Conservation (phyloP, 495 filamentous ascomycete species). For the Oleoguttula mirabilis region DNA sequence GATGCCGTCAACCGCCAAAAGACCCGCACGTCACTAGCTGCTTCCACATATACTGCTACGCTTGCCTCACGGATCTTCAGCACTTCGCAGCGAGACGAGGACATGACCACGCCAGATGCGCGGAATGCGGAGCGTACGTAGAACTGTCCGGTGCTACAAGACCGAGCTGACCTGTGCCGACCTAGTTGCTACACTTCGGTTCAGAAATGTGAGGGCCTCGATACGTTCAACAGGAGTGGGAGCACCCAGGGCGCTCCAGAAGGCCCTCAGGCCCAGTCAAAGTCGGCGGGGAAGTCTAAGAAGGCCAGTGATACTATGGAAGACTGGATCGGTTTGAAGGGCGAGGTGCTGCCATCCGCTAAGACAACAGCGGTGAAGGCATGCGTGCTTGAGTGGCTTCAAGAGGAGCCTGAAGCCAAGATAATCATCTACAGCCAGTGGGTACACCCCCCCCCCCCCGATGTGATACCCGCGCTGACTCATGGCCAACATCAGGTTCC, state of each 20-base stretch:
- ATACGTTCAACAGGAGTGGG: neutral
- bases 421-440: constrained; percentile 34
- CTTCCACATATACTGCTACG: constrained; percentile 38
- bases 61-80: constrained; percentile 31
- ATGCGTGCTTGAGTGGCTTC: constrained; percentile 29
- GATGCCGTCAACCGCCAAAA: constrained; percentile 25
- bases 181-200: constrained; percentile 2
- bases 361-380: constrained; percentile 32
- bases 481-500: neutral
- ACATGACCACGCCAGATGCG: constrained; percentile 16
- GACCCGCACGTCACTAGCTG: constrained; percentile 35
- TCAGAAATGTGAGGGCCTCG: constrained; percentile 11
- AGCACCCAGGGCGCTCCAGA: neutral
- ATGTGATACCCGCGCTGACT: neutral
- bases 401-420: constrained; percentile 25
- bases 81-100: constrained; percentile 18
- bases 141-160: no score
- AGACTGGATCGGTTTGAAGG: constrained; percentile 27
- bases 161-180: no score
- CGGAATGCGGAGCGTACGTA: constrained; percentile 20
- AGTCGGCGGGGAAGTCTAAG: constrained; percentile 2
- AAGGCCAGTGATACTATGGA: constrained; percentile 7
- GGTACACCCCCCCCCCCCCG: neutral
- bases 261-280: neutral
- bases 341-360: constrained; percentile 26